Evolutionary conservation across 495 filamentous ascomycete species (phyloP).

Genomic region (Acidomyces sp.): DNA sequence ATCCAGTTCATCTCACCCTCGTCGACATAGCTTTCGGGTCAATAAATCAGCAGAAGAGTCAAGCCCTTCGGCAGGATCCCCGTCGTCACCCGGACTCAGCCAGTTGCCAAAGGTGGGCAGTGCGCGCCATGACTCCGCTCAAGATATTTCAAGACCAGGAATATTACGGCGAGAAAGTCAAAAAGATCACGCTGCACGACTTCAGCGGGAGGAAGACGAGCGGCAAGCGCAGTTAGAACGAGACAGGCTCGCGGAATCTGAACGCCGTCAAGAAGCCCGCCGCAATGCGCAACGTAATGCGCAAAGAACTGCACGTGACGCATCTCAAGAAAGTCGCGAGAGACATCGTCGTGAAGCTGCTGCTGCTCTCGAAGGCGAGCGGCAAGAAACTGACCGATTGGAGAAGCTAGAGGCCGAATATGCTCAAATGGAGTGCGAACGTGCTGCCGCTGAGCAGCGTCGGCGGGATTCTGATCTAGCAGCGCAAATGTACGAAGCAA

Average conservation of each 20-base stretch:
- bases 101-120: constrained; percentile 2
- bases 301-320: background rate
- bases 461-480: background rate
- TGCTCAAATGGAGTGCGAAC: constrained; percentile 11
- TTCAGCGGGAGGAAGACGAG: constrained; percentile 2
- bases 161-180: background rate
- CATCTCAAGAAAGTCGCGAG: background rate
- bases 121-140: background rate
- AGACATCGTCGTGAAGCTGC: constrained; percentile 7
- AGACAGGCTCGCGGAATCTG: constrained; percentile 4
- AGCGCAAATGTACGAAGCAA: background rate
- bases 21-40: too few relatives aligned
- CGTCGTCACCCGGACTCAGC: constrained; percentile 11
- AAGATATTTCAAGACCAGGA: background rate
- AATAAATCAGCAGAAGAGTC: constrained; percentile 13
- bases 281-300: background rate
- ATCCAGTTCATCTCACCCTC: background rate
- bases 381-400: background rate
- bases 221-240: constrained; percentile 13
- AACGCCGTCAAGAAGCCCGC: constrained; percentile 9
- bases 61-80: background rate
- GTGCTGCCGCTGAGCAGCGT: constrained; percentile 1
- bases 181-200: too few relatives aligned
- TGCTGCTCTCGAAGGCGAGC: constrained; percentile 6
- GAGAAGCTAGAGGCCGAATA: constrained; percentile 3